Percentiles rank a stretch among this genome's conserved stretches.
phyloP scores from a whole-genome alignment of 805 yeast genomes.

The Hanseniaspora lindneri region DNA sequence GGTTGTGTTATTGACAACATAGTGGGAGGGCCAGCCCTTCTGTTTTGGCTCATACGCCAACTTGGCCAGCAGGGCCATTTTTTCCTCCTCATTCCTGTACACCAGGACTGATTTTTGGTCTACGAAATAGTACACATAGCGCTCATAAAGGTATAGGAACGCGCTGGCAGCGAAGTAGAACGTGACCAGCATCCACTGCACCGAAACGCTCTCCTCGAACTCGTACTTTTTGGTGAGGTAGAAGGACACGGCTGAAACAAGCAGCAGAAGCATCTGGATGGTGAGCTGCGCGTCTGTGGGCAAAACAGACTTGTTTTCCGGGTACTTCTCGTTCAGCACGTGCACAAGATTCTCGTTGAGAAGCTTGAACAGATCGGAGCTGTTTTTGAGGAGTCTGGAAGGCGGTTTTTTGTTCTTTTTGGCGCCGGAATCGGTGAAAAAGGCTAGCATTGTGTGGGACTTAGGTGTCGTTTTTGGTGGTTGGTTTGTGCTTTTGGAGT shows the following conservation, averaged over 20 bases:
- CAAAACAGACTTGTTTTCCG: not conserved
- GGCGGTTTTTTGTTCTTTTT: not conserved
- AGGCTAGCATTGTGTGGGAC: not conserved
- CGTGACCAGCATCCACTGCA: not conserved
- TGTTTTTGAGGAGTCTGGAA: not conserved
- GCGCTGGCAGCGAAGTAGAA: not conserved
- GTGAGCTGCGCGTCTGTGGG: not conserved
- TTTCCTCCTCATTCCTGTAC: constrained; percentile 2
- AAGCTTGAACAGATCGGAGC: not conserved
- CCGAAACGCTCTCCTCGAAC: not conserved
- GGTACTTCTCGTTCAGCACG: not conserved
- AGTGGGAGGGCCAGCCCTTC: constrained; percentile 3
- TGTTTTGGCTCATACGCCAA: not conserved
- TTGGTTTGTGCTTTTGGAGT: too few species aligned
- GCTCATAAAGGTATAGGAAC: not conserved
- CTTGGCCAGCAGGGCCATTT: not conserved
- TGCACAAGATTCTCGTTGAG: constrained; percentile 2
- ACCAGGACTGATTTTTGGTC: not conserved
- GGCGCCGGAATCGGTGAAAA: not conserved
- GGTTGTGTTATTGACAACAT: not conserved
- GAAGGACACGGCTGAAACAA: not conserved
- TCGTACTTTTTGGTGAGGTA: constrained; percentile 1
- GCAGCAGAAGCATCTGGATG: not conserved
- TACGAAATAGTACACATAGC: not conserved
- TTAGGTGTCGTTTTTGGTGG: too few species aligned